A percentile compares a stretch with the other conserved stretches of the same genome.
These are phyloP conservation scores for Exophiala sp. DNA, from an alignment of 2,329 filamentous ascomycete species.

Conservation along the genomic window DNA sequence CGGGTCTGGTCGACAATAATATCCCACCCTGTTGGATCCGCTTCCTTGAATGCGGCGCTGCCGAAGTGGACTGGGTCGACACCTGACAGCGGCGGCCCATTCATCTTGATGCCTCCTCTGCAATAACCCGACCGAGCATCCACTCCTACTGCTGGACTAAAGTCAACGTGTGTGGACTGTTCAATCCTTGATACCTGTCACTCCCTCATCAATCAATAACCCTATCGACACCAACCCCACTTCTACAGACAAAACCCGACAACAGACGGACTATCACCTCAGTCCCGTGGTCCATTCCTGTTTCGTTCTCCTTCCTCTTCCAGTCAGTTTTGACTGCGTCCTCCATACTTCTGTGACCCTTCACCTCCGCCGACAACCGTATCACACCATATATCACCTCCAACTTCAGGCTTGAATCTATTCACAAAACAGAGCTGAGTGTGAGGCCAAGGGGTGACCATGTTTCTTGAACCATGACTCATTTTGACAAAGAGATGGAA, in stretches of 20 bases:
- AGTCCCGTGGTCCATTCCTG: background rate
- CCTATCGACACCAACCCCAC: background rate
- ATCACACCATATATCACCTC: background rate
- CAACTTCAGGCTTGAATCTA: background rate
- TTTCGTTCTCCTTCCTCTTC: background rate
- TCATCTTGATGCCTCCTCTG: background rate
- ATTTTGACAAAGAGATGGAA: conserved; percentile 22
- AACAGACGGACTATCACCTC: background rate
- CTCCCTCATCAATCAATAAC: background rate
- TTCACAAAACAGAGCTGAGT: background rate
- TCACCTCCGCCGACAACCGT: background rate
- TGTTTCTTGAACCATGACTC: conserved; percentile 5
- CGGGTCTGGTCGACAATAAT: background rate
- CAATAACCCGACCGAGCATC: background rate
- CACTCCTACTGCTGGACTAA: no score
- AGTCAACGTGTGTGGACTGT: background rate
- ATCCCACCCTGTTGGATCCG: background rate
- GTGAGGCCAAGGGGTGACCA: background rate
- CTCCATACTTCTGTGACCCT: background rate
- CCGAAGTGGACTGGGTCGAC: background rate
- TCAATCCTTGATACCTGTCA: background rate
- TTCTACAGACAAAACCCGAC: background rate
- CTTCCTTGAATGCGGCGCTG: background rate
- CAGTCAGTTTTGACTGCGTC: background rate
- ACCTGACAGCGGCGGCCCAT: background rate